phyloP scores from a whole-genome alignment of 768 basidiomycete genomes.

The Pleurotus pulmonarius region DNA sequence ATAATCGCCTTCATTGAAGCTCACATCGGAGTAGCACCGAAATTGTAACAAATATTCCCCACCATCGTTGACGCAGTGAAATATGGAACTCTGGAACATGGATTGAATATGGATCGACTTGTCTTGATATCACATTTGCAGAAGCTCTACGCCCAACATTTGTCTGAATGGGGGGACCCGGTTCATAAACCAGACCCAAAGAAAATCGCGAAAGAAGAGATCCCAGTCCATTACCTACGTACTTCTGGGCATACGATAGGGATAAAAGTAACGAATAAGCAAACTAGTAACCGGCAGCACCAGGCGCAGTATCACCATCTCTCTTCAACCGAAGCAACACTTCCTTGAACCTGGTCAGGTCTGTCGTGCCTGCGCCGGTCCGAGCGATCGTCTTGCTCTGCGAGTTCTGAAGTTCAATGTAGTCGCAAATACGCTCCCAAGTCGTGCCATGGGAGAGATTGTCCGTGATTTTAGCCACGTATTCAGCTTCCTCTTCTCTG shows the following conservation, averaged over 20 bases:
- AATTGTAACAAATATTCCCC: background rate
- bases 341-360: constrained; percentile 88
- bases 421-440: constrained; percentile 89
- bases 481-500: constrained; percentile 87
- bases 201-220: background rate
- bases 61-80: too few relatives aligned
- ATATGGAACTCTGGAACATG: too few relatives aligned
- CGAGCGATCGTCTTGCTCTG: constrained; percentile 95
- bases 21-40: constrained; percentile 14
- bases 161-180: too few relatives aligned
- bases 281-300: constrained; percentile 83
- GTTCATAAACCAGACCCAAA: too few relatives aligned
- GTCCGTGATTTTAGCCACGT: constrained; percentile 65
- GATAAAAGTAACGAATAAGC: background rate
- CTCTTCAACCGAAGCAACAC: constrained; percentile 84
- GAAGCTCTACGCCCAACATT: too few relatives aligned
- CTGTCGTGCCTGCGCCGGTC: constrained; percentile 82
- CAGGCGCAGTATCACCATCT: constrained; percentile 89
- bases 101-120: too few relatives aligned
- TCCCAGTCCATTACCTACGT: background rate
- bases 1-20: constrained; percentile 48
- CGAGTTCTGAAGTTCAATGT: constrained; percentile 89
- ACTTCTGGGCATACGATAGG: background rate
- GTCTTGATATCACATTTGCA: too few relatives aligned
- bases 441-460: constrained; percentile 87